Evolutionary conservation across 176 grass and related monocot species (phyloP).

Genomic region (Oropetium thomaeum): DNA sequence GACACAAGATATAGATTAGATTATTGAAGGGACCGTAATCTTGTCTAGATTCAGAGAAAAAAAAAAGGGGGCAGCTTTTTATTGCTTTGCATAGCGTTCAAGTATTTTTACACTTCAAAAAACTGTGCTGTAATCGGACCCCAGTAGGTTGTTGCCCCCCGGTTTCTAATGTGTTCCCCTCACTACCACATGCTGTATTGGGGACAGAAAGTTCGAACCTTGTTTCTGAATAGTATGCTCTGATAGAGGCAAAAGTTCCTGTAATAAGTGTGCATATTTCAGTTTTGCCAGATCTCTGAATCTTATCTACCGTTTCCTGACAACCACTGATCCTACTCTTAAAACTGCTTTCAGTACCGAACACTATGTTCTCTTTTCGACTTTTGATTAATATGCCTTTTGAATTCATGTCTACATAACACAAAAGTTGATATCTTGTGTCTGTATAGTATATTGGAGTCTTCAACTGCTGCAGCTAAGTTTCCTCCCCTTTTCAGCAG

Average conservation of each 20-base stretch:
- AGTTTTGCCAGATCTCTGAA: too few relatives aligned
- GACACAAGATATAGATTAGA: too few relatives aligned
- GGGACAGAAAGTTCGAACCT: background rate
- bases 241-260: too few relatives aligned
- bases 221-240: background rate
- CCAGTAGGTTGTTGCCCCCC: background rate
- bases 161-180: background rate
- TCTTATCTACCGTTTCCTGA: background rate
- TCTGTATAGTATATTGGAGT: background rate
- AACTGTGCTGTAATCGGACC: background rate
- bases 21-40: too few relatives aligned
- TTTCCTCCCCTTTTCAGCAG: background rate
- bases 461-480: background rate
- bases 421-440: background rate
- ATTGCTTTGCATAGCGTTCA: background rate
- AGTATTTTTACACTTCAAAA: background rate
- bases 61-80: background rate
- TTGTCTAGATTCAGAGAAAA: background rate
- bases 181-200: background rate
- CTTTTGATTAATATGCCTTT: background rate
- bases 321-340: too few relatives aligned
- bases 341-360: too few relatives aligned
- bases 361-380: too few relatives aligned
- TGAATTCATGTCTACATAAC: background rate
- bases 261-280: too few relatives aligned